Evolutionary conservation across 441 rosid species (phyloP).

Genomic region (Arabidopsis lyrata): DNA sequence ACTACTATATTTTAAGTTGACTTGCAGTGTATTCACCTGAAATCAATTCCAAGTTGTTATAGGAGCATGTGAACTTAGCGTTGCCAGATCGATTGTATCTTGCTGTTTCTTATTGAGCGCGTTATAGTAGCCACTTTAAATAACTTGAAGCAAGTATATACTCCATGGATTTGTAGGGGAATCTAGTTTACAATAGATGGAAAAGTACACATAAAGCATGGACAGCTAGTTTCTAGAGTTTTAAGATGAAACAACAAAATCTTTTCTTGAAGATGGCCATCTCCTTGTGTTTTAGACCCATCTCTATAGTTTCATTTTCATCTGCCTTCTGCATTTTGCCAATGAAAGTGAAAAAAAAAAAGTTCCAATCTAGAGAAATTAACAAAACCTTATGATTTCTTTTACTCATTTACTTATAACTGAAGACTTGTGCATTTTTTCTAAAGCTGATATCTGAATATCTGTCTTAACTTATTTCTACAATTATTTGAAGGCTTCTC

Average conservation of each 20-base stretch:
- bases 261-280: neutral
- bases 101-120: neutral
- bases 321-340: neutral
- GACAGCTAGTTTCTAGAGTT: neutral
- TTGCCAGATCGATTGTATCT: neutral
- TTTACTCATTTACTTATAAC: neutral
- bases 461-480: constrained; percentile 8
- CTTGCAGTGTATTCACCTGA: neutral
- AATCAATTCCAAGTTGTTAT: neutral
- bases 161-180: constrained; percentile 11
- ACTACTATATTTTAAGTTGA: neutral
- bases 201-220: neutral
- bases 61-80: constrained; percentile 6
- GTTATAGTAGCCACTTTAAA: neutral
- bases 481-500: neutral
- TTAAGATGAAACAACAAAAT: constrained; percentile 17
- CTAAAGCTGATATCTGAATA: neutral
- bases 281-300: neutral
- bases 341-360: neutral
- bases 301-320: neutral
- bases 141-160: neutral
- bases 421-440: constrained; percentile 1
- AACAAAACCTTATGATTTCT: neutral
- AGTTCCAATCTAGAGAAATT: neutral
- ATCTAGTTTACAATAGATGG: constrained; percentile 10